Conservation (phyloP, 1,139 yeast genomes). For the Arxiozyma heterogenica region DNA sequence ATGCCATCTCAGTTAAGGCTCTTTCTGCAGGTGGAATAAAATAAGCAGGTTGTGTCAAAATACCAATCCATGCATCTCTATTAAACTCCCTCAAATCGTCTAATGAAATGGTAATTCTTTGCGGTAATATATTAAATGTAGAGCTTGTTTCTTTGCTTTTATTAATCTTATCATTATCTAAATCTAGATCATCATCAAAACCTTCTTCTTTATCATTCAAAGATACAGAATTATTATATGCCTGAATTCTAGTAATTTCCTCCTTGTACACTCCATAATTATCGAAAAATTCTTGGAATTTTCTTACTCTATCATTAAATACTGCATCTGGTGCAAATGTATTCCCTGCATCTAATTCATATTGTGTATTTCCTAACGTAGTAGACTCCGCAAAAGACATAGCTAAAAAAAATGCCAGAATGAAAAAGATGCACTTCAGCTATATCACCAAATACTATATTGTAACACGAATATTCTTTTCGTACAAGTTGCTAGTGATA, state of each 20-base stretch:
- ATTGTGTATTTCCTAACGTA: neutral
- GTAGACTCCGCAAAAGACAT: conserved; percentile 1
- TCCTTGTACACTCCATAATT: conserved; percentile 55
- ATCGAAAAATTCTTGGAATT: conserved; percentile 83
- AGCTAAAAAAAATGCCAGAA: neutral
- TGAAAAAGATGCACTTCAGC: too few species aligned
- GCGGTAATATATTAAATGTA: conserved; percentile 41
- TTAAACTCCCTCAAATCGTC: conserved; percentile 88
- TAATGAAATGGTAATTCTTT: conserved; percentile 64
- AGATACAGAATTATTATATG: conserved; percentile 14
- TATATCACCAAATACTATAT: neutral
- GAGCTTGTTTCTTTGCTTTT: conserved; percentile 4
- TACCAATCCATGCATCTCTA: conserved; percentile 67
- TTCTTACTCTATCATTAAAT: conserved; percentile 73
- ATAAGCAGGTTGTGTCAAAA: conserved; percentile 71
- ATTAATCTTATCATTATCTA: conserved; percentile 38
- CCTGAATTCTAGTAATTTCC: conserved; percentile 44
- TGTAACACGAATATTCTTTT: neutral
- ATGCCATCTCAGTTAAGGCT: conserved; percentile 74
- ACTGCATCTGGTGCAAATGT: conserved; percentile 34
- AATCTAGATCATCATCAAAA: conserved; percentile 7
- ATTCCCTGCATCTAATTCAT: conserved; percentile 7
- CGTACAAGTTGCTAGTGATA: neutral
- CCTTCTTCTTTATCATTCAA: conserved; percentile 6
- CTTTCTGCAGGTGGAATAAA: conserved; percentile 83